Percentiles rank a stretch among this genome's conserved stretches.
Evolutionary conservation across 2,329 filamentous ascomycete genomes (phyloP).

Genomic region (Kalmusia sp.): DNA sequence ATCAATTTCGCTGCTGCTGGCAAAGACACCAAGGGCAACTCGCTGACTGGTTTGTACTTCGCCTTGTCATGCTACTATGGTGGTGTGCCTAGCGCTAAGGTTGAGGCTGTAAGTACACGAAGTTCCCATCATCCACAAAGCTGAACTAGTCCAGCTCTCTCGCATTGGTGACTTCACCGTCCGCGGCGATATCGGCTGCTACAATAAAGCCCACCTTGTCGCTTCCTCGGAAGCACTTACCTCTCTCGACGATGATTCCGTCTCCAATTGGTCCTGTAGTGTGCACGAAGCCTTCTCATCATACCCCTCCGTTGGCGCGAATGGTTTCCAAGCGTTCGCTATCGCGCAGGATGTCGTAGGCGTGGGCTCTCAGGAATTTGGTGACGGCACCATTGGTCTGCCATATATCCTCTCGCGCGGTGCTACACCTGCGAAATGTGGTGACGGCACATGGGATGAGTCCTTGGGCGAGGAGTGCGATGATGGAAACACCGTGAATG

Average conservation of each 20-base stretch:
- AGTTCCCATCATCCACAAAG: background rate
- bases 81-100: conserved; percentile 10
- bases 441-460: conserved; percentile 25
- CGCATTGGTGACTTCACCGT: conserved; percentile 25
- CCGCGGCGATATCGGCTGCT: conserved; percentile 24
- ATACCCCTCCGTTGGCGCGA: conserved; percentile 20
- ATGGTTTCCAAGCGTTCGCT: conserved; percentile 25
- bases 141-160: conserved; percentile 11
- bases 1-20: conserved; percentile 24
- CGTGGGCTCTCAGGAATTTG: conserved; percentile 20
- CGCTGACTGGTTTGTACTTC: conserved; percentile 24
- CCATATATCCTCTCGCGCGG: conserved; percentile 25
- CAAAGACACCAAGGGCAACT: conserved; percentile 13
- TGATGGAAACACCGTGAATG: conserved; percentile 20
- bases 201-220: conserved; percentile 24
- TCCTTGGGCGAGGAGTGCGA: conserved; percentile 25
- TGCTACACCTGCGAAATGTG: conserved; percentile 25
- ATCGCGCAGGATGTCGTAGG: conserved; percentile 24
- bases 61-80: conserved; percentile 24
- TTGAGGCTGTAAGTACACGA: conserved; percentile 16
- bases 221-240: conserved; percentile 19
- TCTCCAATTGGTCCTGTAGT: conserved; percentile 23
- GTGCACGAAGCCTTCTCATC: conserved; percentile 26
- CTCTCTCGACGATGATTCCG: conserved; percentile 19
- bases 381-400: conserved; percentile 22